These are phyloP conservation scores for Karstenula rhodostoma DNA, from an alignment of 2,329 filamentous ascomycete species.

Conservation along the genomic window DNA sequence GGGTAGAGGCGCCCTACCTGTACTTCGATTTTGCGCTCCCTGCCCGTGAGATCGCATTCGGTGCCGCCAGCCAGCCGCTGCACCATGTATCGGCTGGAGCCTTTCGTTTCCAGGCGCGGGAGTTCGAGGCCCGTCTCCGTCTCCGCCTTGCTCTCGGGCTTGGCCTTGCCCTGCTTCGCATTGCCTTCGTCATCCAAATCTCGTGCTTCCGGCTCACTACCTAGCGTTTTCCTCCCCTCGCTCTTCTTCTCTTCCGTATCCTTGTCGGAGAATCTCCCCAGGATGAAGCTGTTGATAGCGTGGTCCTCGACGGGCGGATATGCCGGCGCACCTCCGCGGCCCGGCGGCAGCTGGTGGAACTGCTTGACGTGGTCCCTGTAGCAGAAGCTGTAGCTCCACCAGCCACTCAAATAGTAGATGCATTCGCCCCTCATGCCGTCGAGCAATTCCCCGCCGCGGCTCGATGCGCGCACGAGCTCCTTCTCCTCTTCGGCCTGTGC, in stretches of 20 bases:
- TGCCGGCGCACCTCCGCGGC: slow-evolving; percentile 70
- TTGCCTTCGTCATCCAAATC: slow-evolving; percentile 43
- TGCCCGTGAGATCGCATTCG: slow-evolving; percentile 83
- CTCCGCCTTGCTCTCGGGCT: slow-evolving; percentile 23
- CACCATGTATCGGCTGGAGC: slow-evolving; percentile 84
- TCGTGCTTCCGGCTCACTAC: slow-evolving; percentile 40
- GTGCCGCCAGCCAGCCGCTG: slow-evolving; percentile 83
- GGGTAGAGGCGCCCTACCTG: slow-evolving; percentile 56
- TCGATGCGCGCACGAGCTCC: slow-evolving; percentile 78
- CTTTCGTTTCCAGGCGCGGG: slow-evolving; percentile 79
- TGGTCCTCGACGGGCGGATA: slow-evolving; percentile 81
- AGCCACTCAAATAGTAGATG: slow-evolving; percentile 84
- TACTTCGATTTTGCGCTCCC: slow-evolving; percentile 83
- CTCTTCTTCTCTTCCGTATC: slow-evolving; percentile 27
- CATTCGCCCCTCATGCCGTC: slow-evolving; percentile 79
- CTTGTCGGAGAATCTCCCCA: slow-evolving; percentile 68
- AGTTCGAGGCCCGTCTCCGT: slow-evolving; percentile 43
- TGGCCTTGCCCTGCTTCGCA: slow-evolving; percentile 20
- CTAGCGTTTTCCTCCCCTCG: slow-evolving; percentile 40
- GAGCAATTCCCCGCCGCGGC: slow-evolving; percentile 81
- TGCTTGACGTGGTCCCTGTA: slow-evolving; percentile 88
- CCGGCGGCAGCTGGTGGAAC: slow-evolving; percentile 82
- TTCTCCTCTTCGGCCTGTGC: slow-evolving; percentile 78
- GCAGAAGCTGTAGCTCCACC: slow-evolving; percentile 98
- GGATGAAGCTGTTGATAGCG: slow-evolving; percentile 75